These are phyloP conservation scores for Erythrobasidium yunnanense DNA, from an alignment of 768 basidiomycete genomes.

Conservation along the genomic window DNA sequence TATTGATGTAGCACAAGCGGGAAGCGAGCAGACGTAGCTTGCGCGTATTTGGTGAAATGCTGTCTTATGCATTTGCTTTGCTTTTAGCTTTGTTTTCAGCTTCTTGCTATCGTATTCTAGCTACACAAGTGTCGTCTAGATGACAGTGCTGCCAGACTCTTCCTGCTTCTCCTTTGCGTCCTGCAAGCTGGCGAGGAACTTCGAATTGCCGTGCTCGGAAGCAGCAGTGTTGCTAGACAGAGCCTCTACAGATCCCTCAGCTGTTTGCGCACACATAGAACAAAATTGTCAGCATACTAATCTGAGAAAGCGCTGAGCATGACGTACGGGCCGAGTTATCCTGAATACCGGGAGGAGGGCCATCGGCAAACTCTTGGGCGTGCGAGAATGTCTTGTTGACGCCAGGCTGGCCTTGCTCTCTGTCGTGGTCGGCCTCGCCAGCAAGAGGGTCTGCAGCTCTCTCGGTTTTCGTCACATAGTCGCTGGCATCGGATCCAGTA, in stretches of 20 bases:
- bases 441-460: background rate
- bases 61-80: background rate
- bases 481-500: too few relatives aligned
- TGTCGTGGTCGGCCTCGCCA: background rate
- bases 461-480: background rate
- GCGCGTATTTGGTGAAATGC: background rate
- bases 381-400: background rate
- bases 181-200: background rate
- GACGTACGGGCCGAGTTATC: background rate
- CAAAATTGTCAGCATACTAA: background rate
- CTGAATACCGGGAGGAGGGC: background rate
- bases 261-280: background rate
- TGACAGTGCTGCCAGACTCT: background rate
- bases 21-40: background rate
- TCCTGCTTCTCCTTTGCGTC: conserved; percentile 2
- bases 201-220: background rate
- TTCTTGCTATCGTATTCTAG: background rate
- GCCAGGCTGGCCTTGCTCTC: conserved; percentile 1
- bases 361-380: background rate
- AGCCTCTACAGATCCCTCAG: background rate
- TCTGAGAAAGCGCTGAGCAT: background rate
- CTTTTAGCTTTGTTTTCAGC: background rate
- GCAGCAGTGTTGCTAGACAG: background rate
- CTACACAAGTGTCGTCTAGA: background rate
- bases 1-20: background rate